Evolutionary conservation across 805 yeast genomes (phyloP).

Genomic region (Kazachstania taianensis): DNA sequence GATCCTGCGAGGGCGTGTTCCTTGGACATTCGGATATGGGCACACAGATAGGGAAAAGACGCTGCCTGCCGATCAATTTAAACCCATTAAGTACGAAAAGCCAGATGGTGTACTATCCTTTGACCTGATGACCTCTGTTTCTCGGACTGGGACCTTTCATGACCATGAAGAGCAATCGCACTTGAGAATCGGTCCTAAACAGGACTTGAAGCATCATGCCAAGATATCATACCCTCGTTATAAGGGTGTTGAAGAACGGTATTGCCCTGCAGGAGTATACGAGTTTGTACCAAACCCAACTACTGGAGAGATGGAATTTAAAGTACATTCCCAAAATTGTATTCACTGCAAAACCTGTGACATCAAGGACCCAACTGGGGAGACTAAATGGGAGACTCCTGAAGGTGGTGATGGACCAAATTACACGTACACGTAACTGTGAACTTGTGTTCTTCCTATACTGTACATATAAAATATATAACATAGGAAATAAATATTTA

Average conservation of each 20-base stretch:
- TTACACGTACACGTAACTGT: slow-evolving; percentile 42
- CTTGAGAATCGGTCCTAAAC: slow-evolving; percentile 50
- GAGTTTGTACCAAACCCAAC: slow-evolving; percentile 67
- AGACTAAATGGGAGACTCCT: slow-evolving; percentile 93
- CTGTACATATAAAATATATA: background rate
- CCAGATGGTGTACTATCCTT: slow-evolving; percentile 92
- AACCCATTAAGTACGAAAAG: slow-evolving; percentile 82
- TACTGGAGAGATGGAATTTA: slow-evolving; percentile 46
- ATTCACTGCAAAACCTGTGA: slow-evolving; percentile 98
- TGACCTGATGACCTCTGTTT: slow-evolving; percentile 88
- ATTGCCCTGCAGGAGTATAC: slow-evolving; percentile 98
- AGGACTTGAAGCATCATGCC: slow-evolving; percentile 59
- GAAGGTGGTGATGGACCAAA: slow-evolving; percentile 99
- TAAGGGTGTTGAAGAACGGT: slow-evolving; percentile 81
- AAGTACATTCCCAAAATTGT: slow-evolving; percentile 93
- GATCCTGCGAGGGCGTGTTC: slow-evolving; percentile 67
- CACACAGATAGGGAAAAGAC: slow-evolving; percentile 67
- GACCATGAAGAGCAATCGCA: slow-evolving; percentile 92
- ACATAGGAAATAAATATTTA: background rate
- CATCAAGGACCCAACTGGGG: slow-evolving; percentile 91
- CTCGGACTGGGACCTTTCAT: slow-evolving; percentile 93
- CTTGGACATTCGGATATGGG: slow-evolving; percentile 75
- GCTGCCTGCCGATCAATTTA: slow-evolving; percentile 50
- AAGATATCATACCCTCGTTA: slow-evolving; percentile 58
- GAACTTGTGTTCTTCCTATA: background rate